phyloP scores from a whole-genome alignment of 202 grass and related monocot species.

The Zoysia matrella region DNA sequence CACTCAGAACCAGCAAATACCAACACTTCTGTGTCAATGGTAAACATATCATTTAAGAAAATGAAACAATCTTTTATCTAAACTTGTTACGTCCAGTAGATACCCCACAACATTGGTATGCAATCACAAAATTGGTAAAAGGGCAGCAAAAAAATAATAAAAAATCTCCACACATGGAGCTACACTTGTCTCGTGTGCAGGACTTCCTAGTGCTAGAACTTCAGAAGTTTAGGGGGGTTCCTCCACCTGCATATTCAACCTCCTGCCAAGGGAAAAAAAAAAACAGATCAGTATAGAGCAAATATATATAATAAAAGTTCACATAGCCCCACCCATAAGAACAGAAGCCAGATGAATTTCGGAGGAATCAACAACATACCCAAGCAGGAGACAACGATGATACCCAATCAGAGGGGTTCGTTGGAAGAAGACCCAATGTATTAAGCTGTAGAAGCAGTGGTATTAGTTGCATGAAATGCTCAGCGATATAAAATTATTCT shows the following conservation, averaged over 20 bases:
- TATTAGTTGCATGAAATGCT: constrained; percentile 16
- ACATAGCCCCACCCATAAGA: constrained; percentile 22
- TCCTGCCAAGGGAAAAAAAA: constrained; percentile 58
- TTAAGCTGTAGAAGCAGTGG: constrained; percentile 69
- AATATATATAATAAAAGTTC: background rate
- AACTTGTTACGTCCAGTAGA: constrained; percentile 27
- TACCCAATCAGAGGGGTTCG: constrained; percentile 94
- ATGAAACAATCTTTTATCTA: constrained; percentile 30
- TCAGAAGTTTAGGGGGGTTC: constrained; percentile 48
- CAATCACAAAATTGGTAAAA: constrained; percentile 21
- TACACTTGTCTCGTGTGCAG: constrained; percentile 23
- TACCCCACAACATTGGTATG: background rate
- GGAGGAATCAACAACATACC: constrained; percentile 49
- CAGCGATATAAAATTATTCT: constrained; percentile 14
- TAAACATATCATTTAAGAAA: constrained; percentile 5
- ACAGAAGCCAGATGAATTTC: constrained; percentile 9
- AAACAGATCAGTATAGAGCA: background rate
- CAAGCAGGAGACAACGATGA: constrained; percentile 81
- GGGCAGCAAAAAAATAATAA: background rate
- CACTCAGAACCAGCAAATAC: background rate
- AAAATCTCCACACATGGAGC: constrained; percentile 40
- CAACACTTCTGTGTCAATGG: background rate
- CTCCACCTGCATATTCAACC: constrained; percentile 89
- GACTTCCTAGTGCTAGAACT: constrained; percentile 30
- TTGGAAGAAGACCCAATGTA: constrained; percentile 97